A percentile compares a stretch with the other conserved stretches of the same genome.
Conservation (phyloP, 108 stramenopile genomes). For the Fragilaria crotonensis region DNA sequence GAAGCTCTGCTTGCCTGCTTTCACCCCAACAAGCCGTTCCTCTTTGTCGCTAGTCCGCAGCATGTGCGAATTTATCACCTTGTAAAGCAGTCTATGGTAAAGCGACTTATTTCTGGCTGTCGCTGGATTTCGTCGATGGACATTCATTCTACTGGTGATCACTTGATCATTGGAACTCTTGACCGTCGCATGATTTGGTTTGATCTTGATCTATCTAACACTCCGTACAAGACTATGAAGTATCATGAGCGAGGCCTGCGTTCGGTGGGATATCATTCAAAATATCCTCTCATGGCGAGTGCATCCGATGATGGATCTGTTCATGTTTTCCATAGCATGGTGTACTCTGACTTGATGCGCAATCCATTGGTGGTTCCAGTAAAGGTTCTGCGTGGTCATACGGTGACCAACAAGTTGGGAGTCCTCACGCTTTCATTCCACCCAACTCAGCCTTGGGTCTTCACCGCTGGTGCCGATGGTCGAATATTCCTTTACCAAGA, state of each 20-base stretch:
- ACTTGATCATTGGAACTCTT: slow-evolving; percentile 89
- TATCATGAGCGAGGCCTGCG: slow-evolving; percentile 93
- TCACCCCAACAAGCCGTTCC: slow-evolving; percentile 94
- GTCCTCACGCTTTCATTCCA: slow-evolving; percentile 87
- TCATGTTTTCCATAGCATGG: slow-evolving; percentile 98
- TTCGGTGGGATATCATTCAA: slow-evolving; percentile 62
- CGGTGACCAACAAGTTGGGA: slow-evolving; percentile 76
- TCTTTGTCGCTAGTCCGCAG: slow-evolving; percentile 94
- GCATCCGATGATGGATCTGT: slow-evolving; percentile 95
- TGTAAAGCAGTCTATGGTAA: slow-evolving; percentile 89
- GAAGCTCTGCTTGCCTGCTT: slow-evolving; percentile 89
- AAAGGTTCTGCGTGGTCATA: slow-evolving; percentile 92
- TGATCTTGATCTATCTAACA: slow-evolving; percentile 89
- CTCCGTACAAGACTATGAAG: slow-evolving; percentile 94
- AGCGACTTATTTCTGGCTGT: slow-evolving; percentile 84
- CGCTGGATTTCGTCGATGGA: slow-evolving; percentile 96
- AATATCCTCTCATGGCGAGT: slow-evolving; percentile 97
- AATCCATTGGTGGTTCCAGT: slow-evolving; percentile 98
- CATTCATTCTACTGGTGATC: slow-evolving; percentile 94
- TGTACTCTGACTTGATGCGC: slow-evolving; percentile 91
- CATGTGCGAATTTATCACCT: slow-evolving; percentile 95
- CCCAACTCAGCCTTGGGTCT: slow-evolving; percentile 99
- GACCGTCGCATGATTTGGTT: slow-evolving; percentile 98
- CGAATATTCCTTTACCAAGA: slow-evolving; percentile 92
- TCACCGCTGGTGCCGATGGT: slow-evolving; percentile 95